Percentiles rank a stretch among this genome's conserved stretches.
Conservation (phyloP, 148 eudicot genomes). For the Suaeda aralocaspica region DNA sequence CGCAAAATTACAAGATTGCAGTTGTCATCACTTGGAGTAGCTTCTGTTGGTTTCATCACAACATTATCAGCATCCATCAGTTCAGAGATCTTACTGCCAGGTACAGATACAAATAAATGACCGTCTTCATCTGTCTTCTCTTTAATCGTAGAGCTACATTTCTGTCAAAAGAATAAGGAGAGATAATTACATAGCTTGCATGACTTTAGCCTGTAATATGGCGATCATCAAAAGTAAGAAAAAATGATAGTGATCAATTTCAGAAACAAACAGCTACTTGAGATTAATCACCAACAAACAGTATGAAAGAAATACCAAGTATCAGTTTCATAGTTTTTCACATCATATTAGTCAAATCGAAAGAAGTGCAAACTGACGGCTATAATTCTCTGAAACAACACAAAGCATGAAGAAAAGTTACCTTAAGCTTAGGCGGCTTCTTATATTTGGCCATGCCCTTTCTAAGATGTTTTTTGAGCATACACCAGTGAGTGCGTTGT, state of each 20-base stretch:
- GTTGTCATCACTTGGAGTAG: neutral
- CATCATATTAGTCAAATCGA: no score
- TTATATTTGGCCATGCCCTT: constrained; percentile 27
- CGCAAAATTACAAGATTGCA: neutral
- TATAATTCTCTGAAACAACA: neutral
- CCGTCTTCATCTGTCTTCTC: constrained; percentile 31
- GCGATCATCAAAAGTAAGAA: no score
- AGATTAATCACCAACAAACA: no score
- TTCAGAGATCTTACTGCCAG: constrained; percentile 67
- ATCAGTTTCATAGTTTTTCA: neutral
- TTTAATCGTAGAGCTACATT: constrained; percentile 16
- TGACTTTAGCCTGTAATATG: neutral
- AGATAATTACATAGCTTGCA: neutral
- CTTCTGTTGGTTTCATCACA: constrained; percentile 18
- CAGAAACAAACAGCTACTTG: no score
- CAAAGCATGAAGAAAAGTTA: constrained; percentile 13
- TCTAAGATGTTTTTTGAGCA: constrained; percentile 54
- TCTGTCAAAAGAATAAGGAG: constrained; percentile 30
- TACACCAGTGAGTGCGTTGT: constrained; percentile 64
- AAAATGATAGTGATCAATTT: no score
- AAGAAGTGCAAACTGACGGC: neutral
- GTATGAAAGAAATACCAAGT: neutral
- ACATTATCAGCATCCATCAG: constrained; percentile 15
- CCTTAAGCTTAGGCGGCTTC: constrained; percentile 36
- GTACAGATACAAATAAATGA: constrained; percentile 59